Evolutionary conservation across 78 protist genomes (phyloP).

Genomic region (Planoprotostelium fungivorum): DNA sequence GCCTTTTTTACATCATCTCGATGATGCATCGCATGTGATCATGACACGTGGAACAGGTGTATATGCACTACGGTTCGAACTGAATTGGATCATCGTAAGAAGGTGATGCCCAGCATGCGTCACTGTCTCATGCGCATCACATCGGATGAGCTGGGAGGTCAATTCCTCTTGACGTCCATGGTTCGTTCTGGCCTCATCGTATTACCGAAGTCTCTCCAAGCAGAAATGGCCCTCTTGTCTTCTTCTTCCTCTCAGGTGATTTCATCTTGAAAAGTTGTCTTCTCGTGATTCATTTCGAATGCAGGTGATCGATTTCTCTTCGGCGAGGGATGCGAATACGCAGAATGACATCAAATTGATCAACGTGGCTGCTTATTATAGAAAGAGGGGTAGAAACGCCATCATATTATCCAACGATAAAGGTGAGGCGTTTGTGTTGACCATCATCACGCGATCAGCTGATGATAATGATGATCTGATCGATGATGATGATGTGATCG

Average conservation of each 20-base stretch:
- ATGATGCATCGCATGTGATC: too few relatives aligned
- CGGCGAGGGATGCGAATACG: background rate
- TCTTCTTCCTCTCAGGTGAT: background rate
- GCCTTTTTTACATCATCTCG: too few relatives aligned
- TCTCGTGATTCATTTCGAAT: background rate
- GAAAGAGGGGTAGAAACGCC: background rate
- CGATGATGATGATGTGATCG: too few relatives aligned
- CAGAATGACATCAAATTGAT: background rate
- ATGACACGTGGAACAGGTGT: too few relatives aligned
- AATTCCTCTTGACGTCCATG: background rate
- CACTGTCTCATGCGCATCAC: background rate
- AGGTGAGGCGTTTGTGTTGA: background rate
- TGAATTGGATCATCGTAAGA: background rate
- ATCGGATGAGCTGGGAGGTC: background rate
- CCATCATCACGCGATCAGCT: too few relatives aligned
- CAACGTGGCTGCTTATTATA: background rate
- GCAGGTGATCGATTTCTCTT: background rate
- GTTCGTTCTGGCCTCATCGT: background rate
- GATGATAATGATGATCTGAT: too few relatives aligned
- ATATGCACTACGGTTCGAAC: background rate
- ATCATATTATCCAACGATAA: background rate
- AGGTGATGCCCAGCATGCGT: background rate
- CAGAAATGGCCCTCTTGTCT: background rate
- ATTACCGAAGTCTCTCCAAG: background rate
- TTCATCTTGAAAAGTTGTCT: too few relatives aligned